phyloP scores from a whole-genome alignment of 2,329 filamentous ascomycete species.

The Macrophomina pseudophaseolina region DNA sequence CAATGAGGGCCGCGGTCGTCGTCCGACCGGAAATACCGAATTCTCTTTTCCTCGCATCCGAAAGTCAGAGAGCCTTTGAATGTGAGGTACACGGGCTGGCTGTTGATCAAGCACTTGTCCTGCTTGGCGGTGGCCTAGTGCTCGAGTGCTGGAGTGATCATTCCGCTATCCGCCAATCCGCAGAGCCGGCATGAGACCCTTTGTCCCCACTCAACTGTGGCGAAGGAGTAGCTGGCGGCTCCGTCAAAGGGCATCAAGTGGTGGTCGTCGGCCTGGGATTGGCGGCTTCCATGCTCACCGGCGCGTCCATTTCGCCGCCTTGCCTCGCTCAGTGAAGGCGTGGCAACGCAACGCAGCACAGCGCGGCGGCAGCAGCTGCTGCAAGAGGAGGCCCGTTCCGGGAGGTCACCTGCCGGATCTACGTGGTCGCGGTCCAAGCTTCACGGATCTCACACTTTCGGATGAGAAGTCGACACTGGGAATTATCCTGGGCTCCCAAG shows the following conservation, averaged over 20 bases:
- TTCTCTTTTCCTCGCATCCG: neutral
- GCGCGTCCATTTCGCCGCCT: neutral
- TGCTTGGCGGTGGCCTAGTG: slow-evolving; percentile 17
- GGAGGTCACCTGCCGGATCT: slow-evolving; percentile 21
- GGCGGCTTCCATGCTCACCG: slow-evolving; percentile 15
- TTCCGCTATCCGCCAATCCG: slow-evolving; percentile 21
- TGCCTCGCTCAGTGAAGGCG: slow-evolving; percentile 6
- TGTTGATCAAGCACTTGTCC: slow-evolving; percentile 14
- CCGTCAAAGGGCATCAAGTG: slow-evolving; percentile 11
- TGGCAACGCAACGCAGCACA: slow-evolving; percentile 7
- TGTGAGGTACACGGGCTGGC: slow-evolving; percentile 16
- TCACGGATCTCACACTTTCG: slow-evolving; percentile 14
- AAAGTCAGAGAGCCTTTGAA: neutral
- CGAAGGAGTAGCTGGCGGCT: slow-evolving; percentile 1
- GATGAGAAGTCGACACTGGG: slow-evolving; percentile 10
- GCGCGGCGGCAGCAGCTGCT: neutral
- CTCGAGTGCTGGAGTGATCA: slow-evolving; percentile 23
- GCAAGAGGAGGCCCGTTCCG: slow-evolving; percentile 9
- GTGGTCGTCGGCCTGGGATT: slow-evolving; percentile 5
- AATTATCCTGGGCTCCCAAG: slow-evolving; percentile 10
- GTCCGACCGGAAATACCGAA: slow-evolving; percentile 18
- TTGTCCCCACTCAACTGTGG: slow-evolving; percentile 17
- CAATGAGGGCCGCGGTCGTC: slow-evolving; percentile 9
- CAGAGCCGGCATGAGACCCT: slow-evolving; percentile 17
- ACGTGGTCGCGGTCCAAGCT: slow-evolving; percentile 18